These are phyloP conservation scores for Aegilops tauschii DNA, from an alignment of 176 grass and related monocot genomes.

Conservation along the genomic window DNA sequence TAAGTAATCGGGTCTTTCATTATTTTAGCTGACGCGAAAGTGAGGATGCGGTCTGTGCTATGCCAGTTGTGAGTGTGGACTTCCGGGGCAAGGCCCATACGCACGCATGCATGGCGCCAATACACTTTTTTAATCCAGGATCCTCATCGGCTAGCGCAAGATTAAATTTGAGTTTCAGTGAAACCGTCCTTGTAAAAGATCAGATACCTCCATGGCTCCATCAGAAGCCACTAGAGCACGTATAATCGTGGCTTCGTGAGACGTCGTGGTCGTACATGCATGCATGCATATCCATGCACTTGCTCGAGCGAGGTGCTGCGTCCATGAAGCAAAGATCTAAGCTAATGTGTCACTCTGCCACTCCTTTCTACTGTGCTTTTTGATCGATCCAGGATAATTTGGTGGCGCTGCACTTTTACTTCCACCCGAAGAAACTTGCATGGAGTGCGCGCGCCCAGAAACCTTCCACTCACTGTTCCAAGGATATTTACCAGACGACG, in stretches of 20 bases:
- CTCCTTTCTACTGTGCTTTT: background rate
- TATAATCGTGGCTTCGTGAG: background rate
- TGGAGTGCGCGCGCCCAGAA: background rate
- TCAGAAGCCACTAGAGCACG: background rate
- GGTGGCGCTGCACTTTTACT: conserved; percentile 1
- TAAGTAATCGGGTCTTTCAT: conserved; percentile 36
- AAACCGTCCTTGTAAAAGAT: background rate
- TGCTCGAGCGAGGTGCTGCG: background rate
- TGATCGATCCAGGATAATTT: background rate
- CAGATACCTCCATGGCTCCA: background rate
- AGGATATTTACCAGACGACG: background rate
- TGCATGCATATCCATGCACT: background rate
- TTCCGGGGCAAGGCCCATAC: background rate
- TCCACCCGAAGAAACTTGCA: background rate
- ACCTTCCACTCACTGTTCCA: background rate
- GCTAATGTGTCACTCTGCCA: background rate
- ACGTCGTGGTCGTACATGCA: conserved; percentile 1
- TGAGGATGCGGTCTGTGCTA: background rate
- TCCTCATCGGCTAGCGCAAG: background rate
- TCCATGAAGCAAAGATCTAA: conserved; percentile 6
- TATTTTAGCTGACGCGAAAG: conserved; percentile 27
- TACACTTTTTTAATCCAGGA: background rate
- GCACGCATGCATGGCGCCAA: background rate
- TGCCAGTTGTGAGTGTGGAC: conserved; percentile 21
- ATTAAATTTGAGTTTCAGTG: background rate